These are phyloP conservation scores for Arctostaphylos glauca DNA, from an alignment of 148 eudicot species.

Conservation along the genomic window DNA sequence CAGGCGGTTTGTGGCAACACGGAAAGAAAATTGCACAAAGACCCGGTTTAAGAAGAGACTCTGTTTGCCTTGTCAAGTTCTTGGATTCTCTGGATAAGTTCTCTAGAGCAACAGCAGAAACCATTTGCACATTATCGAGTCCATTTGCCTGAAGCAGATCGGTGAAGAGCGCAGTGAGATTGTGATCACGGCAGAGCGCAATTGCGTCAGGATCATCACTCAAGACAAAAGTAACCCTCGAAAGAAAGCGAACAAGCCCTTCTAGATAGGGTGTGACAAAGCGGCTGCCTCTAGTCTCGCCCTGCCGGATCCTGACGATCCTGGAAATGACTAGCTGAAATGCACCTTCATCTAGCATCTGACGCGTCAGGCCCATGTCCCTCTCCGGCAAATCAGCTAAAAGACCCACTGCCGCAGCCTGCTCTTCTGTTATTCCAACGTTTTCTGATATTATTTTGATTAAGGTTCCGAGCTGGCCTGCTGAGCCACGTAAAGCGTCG, in stretches of 20 bases:
- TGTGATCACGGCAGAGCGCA: constrained; percentile 51
- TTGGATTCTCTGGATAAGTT: constrained; percentile 67
- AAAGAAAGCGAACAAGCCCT: constrained; percentile 76
- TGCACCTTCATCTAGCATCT: constrained; percentile 61
- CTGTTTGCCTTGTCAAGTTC: constrained; percentile 54
- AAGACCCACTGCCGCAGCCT: constrained; percentile 74
- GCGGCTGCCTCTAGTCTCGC: constrained; percentile 64
- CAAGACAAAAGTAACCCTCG: constrained; percentile 66
- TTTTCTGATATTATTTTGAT: constrained; percentile 50
- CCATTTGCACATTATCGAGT: constrained; percentile 75
- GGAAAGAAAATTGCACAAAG: constrained; percentile 50
- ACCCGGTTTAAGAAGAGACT: constrained; percentile 42
- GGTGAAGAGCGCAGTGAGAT: constrained; percentile 52
- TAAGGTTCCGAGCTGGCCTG: constrained; percentile 79
- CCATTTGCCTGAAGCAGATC: constrained; percentile 71
- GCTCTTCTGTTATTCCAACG: constrained; percentile 67
- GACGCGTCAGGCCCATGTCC: constrained; percentile 57
- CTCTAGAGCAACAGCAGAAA: constrained; percentile 74
- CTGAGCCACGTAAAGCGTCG: constrained; percentile 59
- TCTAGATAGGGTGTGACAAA: constrained; percentile 70
- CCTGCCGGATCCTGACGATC: constrained; percentile 56
- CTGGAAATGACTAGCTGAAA: constrained; percentile 49
- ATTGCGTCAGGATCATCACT: constrained; percentile 55
- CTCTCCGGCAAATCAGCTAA: constrained; percentile 76
- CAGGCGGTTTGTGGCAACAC: constrained; percentile 64